A percentile compares a stretch with the other conserved stretches of the same genome.
Evolutionary conservation across 2,329 filamentous ascomycete genomes (phyloP).

Genomic region (Fusarium falciforme): DNA sequence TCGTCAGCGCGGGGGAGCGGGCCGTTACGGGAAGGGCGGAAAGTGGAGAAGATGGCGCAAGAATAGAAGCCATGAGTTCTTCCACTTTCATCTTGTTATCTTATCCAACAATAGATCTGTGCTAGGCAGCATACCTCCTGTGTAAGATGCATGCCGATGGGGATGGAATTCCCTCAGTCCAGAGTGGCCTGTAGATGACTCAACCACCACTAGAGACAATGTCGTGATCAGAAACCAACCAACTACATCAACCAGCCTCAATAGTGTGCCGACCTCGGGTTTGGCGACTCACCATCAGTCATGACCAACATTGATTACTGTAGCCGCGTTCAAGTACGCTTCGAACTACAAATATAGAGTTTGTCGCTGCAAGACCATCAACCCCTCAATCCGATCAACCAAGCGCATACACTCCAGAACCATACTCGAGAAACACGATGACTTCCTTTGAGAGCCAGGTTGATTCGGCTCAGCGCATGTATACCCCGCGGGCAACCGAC

Average conservation of each 20-base stretch:
- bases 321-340: not conserved
- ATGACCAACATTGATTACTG: not conserved
- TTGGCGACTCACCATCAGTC: not conserved
- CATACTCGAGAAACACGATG: slow-evolving; percentile 1
- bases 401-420: not conserved
- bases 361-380: not conserved
- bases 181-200: not conserved
- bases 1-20: slow-evolving; percentile 10
- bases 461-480: slow-evolving; percentile 45
- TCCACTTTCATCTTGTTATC: not conserved
- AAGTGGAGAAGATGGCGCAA: not conserved
- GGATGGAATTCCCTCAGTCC: not conserved
- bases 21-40: slow-evolving; percentile 20
- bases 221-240: not conserved
- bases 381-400: not conserved
- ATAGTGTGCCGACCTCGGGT: not conserved
- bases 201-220: not conserved
- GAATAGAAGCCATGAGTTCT: not conserved
- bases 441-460: slow-evolving; percentile 13
- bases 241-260: not conserved
- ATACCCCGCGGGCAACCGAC: slow-evolving; percentile 44
- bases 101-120: not conserved
- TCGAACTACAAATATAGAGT: not conserved
- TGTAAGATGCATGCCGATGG: not conserved
- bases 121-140: too few relatives aligned